phyloP scores from a whole-genome alignment of 1,284 basidiomycete species.

The Xerocomus minutiporus region DNA sequence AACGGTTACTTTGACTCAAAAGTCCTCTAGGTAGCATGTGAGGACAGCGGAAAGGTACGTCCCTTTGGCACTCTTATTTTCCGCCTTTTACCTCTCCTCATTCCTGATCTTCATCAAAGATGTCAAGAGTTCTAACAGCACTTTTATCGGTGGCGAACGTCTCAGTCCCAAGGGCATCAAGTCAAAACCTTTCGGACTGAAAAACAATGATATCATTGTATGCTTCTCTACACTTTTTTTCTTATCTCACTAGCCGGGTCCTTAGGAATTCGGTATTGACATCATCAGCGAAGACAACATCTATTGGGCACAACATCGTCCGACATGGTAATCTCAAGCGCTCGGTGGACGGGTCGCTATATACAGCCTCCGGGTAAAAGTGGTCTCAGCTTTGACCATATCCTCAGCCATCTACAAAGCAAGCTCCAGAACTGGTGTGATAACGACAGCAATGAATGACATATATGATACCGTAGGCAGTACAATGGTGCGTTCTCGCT shows the following conservation, averaged over 20 bases:
- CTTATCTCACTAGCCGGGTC: not conserved
- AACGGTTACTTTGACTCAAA: conserved; percentile 99
- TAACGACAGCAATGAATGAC: no score
- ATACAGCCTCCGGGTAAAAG: conserved; percentile 70
- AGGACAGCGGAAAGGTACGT: conserved; percentile 79
- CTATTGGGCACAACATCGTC: conserved; percentile 44
- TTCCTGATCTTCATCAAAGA: conserved; percentile 94
- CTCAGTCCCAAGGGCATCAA: conserved; percentile 89
- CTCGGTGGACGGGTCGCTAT: conserved; percentile 70
- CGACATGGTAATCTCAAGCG: conserved; percentile 53
- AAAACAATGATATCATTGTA: conserved; percentile 85
- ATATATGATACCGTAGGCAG: conserved; percentile 27
- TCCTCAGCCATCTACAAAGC: no score
- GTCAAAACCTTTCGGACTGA: conserved; percentile 94
- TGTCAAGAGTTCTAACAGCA: conserved; percentile 97
- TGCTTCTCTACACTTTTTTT: conserved; percentile 27
- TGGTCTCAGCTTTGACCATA: conserved; percentile 35
- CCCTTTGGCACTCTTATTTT: not conserved
- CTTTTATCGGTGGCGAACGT: conserved; percentile 95
- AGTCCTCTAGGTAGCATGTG: conserved; percentile 78
- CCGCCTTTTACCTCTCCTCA: conserved; percentile 1
- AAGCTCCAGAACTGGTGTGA: no score
- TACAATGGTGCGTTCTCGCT: conserved; percentile 52
- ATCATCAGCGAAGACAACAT: conserved; percentile 76
- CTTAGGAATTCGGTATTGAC: conserved; percentile 72